Conservation (phyloP, 1,284 basidiomycete species). For the Trametes pubescens region DNA sequence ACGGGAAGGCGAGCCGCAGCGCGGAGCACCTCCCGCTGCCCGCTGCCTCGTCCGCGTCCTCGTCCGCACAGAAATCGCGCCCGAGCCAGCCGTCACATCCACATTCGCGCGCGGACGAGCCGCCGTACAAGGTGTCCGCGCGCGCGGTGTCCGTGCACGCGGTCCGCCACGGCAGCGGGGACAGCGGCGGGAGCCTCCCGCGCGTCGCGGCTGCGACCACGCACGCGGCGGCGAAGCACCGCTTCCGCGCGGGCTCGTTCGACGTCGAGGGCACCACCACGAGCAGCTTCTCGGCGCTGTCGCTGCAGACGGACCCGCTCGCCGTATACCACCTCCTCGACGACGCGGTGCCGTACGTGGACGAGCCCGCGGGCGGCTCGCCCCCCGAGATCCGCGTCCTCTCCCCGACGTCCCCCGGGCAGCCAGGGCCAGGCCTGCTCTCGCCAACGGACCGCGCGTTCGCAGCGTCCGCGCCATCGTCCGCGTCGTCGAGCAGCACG, state of each 20-base stretch:
- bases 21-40: constrained; percentile 54
- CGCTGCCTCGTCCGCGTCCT: constrained; percentile 33
- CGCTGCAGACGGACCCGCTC: constrained; percentile 20
- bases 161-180: constrained; percentile 50
- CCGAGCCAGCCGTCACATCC: background rate
- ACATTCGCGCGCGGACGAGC: constrained; percentile 7
- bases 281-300: constrained; percentile 31
- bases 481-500: constrained; percentile 18
- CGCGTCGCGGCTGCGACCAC: constrained; percentile 48
- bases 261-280: constrained; percentile 41
- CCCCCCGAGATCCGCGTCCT: constrained; percentile 32
- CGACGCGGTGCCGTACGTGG: constrained; percentile 25
- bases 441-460: constrained; percentile 28
- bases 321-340: constrained; percentile 28
- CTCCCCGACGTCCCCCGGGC: constrained; percentile 28
- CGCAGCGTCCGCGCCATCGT: constrained; percentile 26
- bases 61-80: constrained; percentile 21
- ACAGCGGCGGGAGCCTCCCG: constrained; percentile 60
- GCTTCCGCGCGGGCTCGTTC: constrained; percentile 46
- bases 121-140: constrained; percentile 44
- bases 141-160: constrained; percentile 35
- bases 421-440: constrained; percentile 1
- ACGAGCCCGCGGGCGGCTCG: constrained; percentile 28
- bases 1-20: constrained; percentile 68
- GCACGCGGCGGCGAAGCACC: constrained; percentile 25